Percentiles rank a stretch among this genome's conserved stretches.
phyloP scores from a whole-genome alignment of 2,329 filamentous ascomycete species.

The Colletotrichum sidae region DNA sequence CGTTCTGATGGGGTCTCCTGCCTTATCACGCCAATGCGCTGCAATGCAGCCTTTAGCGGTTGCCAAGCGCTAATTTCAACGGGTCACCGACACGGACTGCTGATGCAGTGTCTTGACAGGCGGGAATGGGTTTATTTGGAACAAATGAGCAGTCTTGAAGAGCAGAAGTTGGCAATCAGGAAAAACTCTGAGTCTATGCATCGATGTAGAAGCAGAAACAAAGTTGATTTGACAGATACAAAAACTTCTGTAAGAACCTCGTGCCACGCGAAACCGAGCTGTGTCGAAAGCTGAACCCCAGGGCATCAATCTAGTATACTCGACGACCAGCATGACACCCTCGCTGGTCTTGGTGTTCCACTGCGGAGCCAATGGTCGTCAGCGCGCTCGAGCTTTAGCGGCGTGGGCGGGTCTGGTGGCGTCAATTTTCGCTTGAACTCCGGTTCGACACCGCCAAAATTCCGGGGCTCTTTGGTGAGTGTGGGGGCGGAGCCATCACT shows the following conservation, averaged over 20 bases:
- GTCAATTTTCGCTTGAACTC: constrained; percentile 34
- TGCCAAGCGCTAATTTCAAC: constrained; percentile 27
- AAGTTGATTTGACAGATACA: background rate
- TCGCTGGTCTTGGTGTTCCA: constrained; percentile 31
- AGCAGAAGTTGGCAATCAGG: too few relatives aligned
- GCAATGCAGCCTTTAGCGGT: constrained; percentile 15
- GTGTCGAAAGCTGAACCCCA: too few relatives aligned
- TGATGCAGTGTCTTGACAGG: background rate
- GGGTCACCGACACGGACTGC: constrained; percentile 3
- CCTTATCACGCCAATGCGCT: constrained; percentile 20
- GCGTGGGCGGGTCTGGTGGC: constrained; percentile 5
- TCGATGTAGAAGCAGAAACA: too few relatives aligned
- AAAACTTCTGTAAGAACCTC: background rate
- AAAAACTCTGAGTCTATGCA: too few relatives aligned
- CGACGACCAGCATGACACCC: constrained; percentile 1
- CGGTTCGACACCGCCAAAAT: constrained; percentile 31
- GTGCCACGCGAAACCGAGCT: background rate
- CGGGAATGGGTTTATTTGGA: background rate
- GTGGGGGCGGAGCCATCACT: background rate
- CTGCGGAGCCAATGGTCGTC: constrained; percentile 10
- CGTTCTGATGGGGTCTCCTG: constrained; percentile 29
- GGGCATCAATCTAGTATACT: background rate
- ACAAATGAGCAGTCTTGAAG: background rate
- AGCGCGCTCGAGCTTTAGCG: background rate
- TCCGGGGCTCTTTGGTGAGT: background rate